Evolutionary conservation across 176 grass and related monocot genomes (phyloP).

Genomic region (Zizania latifolia): DNA sequence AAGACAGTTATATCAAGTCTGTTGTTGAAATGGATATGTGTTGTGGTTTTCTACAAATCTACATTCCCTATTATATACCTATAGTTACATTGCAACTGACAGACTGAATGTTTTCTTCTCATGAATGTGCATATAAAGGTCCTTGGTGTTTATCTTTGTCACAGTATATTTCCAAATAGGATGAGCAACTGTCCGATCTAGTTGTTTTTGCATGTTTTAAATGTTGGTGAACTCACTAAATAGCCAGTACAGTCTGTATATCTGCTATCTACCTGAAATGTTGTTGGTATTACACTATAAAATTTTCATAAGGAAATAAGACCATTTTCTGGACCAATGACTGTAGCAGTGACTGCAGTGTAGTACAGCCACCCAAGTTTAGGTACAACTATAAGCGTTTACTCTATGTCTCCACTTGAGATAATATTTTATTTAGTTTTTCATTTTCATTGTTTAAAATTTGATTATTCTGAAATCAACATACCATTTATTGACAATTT

Average conservation of each 20-base stretch:
- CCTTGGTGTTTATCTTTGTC: background rate
- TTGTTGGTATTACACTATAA: conserved; percentile 6
- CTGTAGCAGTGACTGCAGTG: background rate
- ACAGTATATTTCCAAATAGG: background rate
- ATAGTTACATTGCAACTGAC: background rate
- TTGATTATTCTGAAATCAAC: background rate
- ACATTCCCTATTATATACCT: conserved; percentile 12
- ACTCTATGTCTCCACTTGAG: background rate
- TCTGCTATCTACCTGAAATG: conserved; percentile 4
- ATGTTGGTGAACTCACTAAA: background rate
- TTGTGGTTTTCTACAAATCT: background rate
- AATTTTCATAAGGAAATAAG: conserved; percentile 2
- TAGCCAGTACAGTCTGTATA: background rate
- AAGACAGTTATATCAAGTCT: background rate
- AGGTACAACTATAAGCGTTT: background rate
- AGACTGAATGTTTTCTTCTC: conserved; percentile 8
- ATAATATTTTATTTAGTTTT: conserved; percentile 4
- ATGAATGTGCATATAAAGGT: background rate
- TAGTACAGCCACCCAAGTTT: background rate
- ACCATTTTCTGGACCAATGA: background rate
- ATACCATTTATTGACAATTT: conserved; percentile 7
- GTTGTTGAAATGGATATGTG: background rate
- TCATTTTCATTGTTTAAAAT: background rate
- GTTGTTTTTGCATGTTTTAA: background rate
- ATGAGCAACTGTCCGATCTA: background rate